phyloP scores from a whole-genome alignment of 805 yeast species.

The Candida arabinofermentans region DNA sequence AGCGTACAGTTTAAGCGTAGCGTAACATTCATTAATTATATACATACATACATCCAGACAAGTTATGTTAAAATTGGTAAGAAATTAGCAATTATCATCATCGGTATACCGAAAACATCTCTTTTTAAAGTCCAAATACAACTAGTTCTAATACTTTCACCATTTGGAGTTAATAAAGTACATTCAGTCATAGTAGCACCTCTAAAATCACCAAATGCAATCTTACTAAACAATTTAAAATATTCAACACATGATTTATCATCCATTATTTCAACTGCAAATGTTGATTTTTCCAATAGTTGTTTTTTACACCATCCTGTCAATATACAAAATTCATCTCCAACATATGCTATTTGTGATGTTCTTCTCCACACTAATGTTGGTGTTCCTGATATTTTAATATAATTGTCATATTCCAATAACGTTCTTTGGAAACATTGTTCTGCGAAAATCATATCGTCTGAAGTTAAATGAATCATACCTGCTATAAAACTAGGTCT shows the following conservation, averaged over 20 bases:
- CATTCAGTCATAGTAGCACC: conserved; percentile 90
- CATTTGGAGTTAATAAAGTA: conserved; percentile 59
- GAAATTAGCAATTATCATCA: conserved; percentile 95
- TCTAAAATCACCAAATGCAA: conserved; percentile 86
- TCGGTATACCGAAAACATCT: conserved; percentile 94
- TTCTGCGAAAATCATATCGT: conserved; percentile 91
- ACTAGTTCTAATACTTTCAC: conserved; percentile 61
- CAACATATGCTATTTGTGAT: conserved; percentile 91
- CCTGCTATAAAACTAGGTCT: conserved; percentile 93
- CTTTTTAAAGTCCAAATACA: conserved; percentile 91
- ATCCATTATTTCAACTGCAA: conserved; percentile 81
- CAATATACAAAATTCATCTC: conserved; percentile 85
- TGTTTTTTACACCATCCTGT: conserved; percentile 87
- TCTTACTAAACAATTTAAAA: conserved; percentile 76
- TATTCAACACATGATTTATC: conserved; percentile 84
- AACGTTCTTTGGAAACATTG: conserved; percentile 93
- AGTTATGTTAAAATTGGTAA: conserved; percentile 58
- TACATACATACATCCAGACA: too few relatives aligned
- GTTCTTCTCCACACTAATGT: conserved; percentile 95
- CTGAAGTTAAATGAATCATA: conserved; percentile 81
- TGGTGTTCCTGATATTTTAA: conserved; percentile 85
- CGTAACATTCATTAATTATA: too few relatives aligned
- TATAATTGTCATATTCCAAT: conserved; percentile 81
- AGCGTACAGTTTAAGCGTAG: too few relatives aligned
- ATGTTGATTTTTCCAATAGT: conserved; percentile 61